A percentile compares a stretch with the other conserved stretches of the same genome.
These are phyloP conservation scores for Sclerotinia spermophila DNA, from an alignment of 2,329 filamentous ascomycete species.

Conservation along the genomic window DNA sequence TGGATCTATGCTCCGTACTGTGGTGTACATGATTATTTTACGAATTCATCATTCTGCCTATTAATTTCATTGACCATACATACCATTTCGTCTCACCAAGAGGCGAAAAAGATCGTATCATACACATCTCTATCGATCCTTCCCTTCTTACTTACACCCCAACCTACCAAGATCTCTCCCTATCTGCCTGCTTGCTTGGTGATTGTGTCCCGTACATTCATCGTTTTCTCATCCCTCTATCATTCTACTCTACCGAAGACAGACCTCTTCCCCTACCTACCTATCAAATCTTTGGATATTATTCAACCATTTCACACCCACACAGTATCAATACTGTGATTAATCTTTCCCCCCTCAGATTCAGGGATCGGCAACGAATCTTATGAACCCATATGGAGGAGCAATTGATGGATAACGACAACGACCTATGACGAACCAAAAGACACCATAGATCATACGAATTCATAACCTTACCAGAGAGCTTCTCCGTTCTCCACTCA, in stretches of 20 bases:
- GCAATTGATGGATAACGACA: conserved; percentile 11
- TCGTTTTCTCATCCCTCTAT: not conserved
- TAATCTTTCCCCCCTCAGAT: not conserved
- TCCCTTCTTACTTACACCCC: not conserved
- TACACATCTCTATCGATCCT: not conserved
- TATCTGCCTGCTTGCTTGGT: conserved; percentile 4
- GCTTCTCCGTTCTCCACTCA: conserved; percentile 11
- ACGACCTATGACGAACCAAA: conserved; percentile 5
- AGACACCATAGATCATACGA: not conserved
- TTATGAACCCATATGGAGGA: not conserved
- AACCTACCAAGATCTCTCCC: not conserved
- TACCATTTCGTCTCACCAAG: not conserved
- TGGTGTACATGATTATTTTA: too few species aligned
- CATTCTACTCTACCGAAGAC: not conserved
- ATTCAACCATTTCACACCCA: not conserved
- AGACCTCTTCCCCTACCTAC: not conserved
- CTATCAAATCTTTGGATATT: not conserved
- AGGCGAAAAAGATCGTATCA: not conserved
- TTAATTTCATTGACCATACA: not conserved
- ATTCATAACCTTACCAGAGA: not conserved
- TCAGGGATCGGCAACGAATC: not conserved
- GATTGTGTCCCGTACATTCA: not conserved
- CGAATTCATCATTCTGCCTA: not conserved
- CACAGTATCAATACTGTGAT: not conserved
- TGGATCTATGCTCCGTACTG: not conserved